Evolutionary conservation across 306 rosid species (phyloP).

Genomic region (Cicer yamashitae): DNA sequence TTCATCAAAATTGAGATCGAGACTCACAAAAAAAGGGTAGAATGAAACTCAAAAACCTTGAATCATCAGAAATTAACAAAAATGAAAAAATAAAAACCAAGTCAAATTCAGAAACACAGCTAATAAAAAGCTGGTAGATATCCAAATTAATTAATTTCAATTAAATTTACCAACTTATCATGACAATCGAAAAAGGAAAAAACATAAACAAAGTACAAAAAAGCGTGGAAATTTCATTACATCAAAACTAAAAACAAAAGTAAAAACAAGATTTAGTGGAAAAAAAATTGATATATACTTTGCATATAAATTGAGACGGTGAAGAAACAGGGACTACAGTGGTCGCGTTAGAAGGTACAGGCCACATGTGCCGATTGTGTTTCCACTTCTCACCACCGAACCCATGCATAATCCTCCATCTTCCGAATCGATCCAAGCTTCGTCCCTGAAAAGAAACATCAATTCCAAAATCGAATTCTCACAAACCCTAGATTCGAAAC

Average conservation of each 20-base stretch:
- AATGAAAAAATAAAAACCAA: not conserved
- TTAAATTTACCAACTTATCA: not conserved
- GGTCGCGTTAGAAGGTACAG: slow-evolving; percentile 84
- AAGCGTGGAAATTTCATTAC: not conserved
- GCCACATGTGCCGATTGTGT: slow-evolving; percentile 99
- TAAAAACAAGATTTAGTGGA: not conserved
- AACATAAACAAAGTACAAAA: not conserved
- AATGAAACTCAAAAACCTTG: not conserved
- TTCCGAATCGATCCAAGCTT: slow-evolving; percentile 69
- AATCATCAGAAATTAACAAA: too few species aligned
- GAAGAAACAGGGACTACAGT: slow-evolving; percentile 79
- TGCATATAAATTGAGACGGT: slow-evolving; percentile 61
- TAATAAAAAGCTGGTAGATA: not conserved
- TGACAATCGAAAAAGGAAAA: not conserved
- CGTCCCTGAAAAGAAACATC: slow-evolving; percentile 84
- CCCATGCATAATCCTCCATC: slow-evolving; percentile 98
- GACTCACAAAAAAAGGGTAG: not conserved
- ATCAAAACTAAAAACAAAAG: not conserved
- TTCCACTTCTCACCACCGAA: slow-evolving; percentile 81
- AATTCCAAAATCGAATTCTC: slow-evolving; percentile 77
- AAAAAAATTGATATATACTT: slow-evolving; percentile 56
- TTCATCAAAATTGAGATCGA: slow-evolving; percentile 12
- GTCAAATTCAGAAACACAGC: slow-evolving; percentile 2
- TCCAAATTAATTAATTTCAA: not conserved
- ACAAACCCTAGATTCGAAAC: slow-evolving; percentile 47